Conservation (phyloP, 2,329 filamentous ascomycete genomes). For the Aureobasidium sp. region DNA sequence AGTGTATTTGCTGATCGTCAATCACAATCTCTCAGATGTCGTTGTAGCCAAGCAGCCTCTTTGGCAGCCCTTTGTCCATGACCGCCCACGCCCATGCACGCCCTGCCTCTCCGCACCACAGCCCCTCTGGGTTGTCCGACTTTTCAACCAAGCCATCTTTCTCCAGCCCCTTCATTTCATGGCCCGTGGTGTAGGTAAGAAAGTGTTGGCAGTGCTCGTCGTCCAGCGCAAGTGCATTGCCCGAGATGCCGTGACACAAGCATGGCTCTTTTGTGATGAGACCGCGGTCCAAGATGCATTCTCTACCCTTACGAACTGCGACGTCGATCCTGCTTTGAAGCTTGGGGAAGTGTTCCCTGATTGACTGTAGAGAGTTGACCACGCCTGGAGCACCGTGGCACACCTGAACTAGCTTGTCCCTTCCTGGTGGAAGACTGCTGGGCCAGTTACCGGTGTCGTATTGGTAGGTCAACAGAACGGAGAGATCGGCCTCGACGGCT, state of each 20-base stretch:
- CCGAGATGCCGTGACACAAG: conserved; percentile 55
- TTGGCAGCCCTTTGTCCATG: conserved; percentile 35
- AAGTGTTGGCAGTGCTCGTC: conserved; percentile 48
- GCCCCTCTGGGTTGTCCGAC: conserved; percentile 40
- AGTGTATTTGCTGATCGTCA: not conserved
- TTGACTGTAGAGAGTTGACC: conserved; percentile 47
- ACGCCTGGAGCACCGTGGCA: conserved; percentile 61
- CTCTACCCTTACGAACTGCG: conserved; percentile 44
- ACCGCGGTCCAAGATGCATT: conserved; percentile 48
- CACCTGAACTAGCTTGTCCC: conserved; percentile 51
- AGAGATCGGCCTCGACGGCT: conserved; percentile 45
- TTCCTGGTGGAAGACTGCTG: conserved; percentile 42
- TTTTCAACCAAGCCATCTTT: conserved; percentile 45
- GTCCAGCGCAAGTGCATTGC: conserved; percentile 52
- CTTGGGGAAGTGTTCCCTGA: conserved; percentile 48
- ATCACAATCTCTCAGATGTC: conserved; percentile 31
- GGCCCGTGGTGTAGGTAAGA: conserved; percentile 47
- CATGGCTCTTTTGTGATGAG: conserved; percentile 56
- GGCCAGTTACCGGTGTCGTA: conserved; percentile 56
- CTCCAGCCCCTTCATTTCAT: conserved; percentile 47
- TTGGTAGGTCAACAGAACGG: conserved; percentile 51
- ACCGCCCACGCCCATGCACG: conserved; percentile 38
- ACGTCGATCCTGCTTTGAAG: conserved; percentile 45
- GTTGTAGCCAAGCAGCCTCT: conserved; percentile 42
- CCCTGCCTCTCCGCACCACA: conserved; percentile 38